Conservation (phyloP, 345 rosid species). For the Syzygium oleosum region DNA sequence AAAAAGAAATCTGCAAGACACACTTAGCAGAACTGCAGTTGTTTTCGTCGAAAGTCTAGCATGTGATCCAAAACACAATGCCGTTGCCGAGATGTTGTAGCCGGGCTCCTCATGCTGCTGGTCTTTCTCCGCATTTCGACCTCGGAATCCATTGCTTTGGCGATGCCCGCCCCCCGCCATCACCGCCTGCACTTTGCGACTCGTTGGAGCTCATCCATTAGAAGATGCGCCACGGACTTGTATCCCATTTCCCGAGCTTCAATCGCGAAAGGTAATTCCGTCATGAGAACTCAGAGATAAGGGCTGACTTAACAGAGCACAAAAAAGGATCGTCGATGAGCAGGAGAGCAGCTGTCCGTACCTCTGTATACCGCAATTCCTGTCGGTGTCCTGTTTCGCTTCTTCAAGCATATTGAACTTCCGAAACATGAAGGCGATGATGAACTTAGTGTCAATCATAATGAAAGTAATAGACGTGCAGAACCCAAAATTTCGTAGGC, state of each 20-base stretch:
- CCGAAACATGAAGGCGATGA: not conserved
- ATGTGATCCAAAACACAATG: not conserved
- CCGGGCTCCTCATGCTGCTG: not conserved
- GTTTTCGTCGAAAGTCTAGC: not conserved
- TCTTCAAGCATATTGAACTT: conserved; percentile 29
- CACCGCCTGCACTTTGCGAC: not conserved
- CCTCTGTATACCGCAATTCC: conserved; percentile 25
- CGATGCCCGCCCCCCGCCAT: not conserved
- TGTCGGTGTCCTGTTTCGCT: conserved; percentile 20
- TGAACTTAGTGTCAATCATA: not conserved
- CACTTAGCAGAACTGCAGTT: not conserved
- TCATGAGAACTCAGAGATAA: not conserved
- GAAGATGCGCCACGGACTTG: conserved; percentile 34
- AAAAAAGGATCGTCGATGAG: not conserved
- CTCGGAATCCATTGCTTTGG: not conserved
- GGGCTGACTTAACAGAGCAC: not conserved
- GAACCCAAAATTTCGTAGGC: not conserved
- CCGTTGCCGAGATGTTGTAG: not conserved
- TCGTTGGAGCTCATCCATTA: conserved; percentile 27
- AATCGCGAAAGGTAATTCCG: not conserved
- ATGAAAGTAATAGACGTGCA: not conserved
- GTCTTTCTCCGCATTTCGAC: not conserved
- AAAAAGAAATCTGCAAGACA: not conserved
- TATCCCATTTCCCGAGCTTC: conserved; percentile 29
- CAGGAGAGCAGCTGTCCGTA: not conserved